A percentile compares a stretch with the other conserved stretches of the same genome.
phyloP scores from a whole-genome alignment of 2,329 filamentous ascomycete species.

The Phialemoniopsis sp. region DNA sequence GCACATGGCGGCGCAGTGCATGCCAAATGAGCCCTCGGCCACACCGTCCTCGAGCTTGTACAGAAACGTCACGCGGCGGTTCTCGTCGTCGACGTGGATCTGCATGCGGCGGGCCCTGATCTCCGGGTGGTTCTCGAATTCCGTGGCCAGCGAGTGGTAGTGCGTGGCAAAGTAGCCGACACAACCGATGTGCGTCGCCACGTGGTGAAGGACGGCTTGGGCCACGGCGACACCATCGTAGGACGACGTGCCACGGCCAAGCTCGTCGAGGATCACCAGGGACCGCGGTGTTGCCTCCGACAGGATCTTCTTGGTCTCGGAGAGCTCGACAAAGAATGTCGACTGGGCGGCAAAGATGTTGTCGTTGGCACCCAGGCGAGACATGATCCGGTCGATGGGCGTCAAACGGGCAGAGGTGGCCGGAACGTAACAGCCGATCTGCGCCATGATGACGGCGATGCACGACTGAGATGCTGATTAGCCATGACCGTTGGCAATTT shows the following conservation, averaged over 20 bases:
- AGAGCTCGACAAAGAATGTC: slow-evolving; percentile 96
- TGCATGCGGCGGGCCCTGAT: slow-evolving; percentile 86
- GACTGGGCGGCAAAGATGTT: slow-evolving; percentile 98
- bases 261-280: slow-evolving; percentile 93
- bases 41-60: slow-evolving; percentile 93
- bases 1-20: slow-evolving; percentile 99
- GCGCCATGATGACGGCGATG: slow-evolving; percentile 93
- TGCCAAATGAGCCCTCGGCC: slow-evolving; percentile 94
- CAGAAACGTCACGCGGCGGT: slow-evolving; percentile 88
- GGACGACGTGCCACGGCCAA: slow-evolving; percentile 89
- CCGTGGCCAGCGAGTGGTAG: slow-evolving; percentile 88
- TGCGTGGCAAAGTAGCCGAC: slow-evolving; percentile 97
- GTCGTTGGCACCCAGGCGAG: slow-evolving; percentile 92
- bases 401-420: slow-evolving; percentile 79
- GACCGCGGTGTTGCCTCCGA: slow-evolving; percentile 90
- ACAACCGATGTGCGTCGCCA: slow-evolving; percentile 89
- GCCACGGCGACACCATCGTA: slow-evolving; percentile 97
- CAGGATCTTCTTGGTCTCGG: slow-evolving; percentile 97
- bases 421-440: slow-evolving; percentile 90
- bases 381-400: slow-evolving; percentile 97
- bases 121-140: slow-evolving; percentile 87
- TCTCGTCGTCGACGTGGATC: slow-evolving; percentile 83
- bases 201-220: slow-evolving; percentile 93
- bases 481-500: slow-evolving; percentile 1
- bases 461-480: slow-evolving; percentile 61